Base-by-base conservation (phyloP, 495 filamentous ascomycete species). In the Podospora anserina region DNA sequence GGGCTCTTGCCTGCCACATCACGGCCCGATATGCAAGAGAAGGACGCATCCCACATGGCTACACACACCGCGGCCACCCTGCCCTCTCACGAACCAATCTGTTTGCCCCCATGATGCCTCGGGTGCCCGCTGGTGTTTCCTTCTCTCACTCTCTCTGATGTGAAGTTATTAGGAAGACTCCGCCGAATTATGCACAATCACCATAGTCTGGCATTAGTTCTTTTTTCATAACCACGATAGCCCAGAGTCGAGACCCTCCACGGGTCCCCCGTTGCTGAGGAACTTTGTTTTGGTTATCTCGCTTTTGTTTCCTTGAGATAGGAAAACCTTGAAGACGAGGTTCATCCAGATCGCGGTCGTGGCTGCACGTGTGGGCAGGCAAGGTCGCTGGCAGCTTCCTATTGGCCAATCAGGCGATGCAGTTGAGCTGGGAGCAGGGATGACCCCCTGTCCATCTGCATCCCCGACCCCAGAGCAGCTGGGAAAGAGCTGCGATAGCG, bases 381-480 rank as follows among this genome's bases (percentile, higher is more conserved):
- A 49, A 49, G 39, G 39, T 4, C 28, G 66, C 56, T 69, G 69
- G 67, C 71, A 64, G 65, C 16, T 67, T 23, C 71, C 59, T 58
- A 75, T 74, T 76, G 71, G 72, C 49, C 44, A 64, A 65, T 67
- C 68, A 70, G 68, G 65, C 39, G 30, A 39, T n/a, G 30, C 61
- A 18, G n/a, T 61, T 32, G 2, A 13, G 19, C 23, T 20, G 4
- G 7, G 15, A 2, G 19, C 68, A 67, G 55, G 70, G 66, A 34
- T 18, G 6, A 7, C 7, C 39, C 64, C 72, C 55, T 64, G 72
- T 34, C 54, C 39, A 49, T 49, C 39, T 49, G 39, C 9, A 19
- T 54, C 64, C 64, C 66, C 16, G 63, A 71, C 66, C 74, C 74
- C 60, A 65, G 74, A 64, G 54, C 64, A 75, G 73, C 73, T 75